phyloP scores from a whole-genome alignment of 768 basidiomycete genomes.

The Pleurotus giganteus region DNA sequence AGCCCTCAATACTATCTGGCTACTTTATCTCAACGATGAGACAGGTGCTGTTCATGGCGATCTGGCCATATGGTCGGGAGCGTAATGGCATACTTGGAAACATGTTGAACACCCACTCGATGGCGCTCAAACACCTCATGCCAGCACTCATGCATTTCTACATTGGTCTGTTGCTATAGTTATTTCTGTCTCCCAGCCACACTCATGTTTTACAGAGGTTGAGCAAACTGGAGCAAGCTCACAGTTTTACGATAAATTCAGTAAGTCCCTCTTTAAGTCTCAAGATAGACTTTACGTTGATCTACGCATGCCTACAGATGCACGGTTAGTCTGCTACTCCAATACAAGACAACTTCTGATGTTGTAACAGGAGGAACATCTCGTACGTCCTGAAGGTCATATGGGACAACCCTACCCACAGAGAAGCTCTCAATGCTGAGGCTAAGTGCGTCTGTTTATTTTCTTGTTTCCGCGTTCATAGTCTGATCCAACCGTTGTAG shows the following conservation, averaged over 20 bases:
- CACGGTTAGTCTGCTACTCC: slow-evolving; percentile 36
- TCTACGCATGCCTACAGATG: slow-evolving; percentile 35
- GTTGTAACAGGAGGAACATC: slow-evolving; percentile 69
- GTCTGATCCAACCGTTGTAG: slow-evolving; percentile 33
- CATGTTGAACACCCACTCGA: slow-evolving; percentile 77
- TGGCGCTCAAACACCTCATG: slow-evolving; percentile 88
- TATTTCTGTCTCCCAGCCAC: not conserved
- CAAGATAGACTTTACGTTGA: slow-evolving; percentile 8
- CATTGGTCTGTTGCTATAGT: slow-evolving; percentile 58
- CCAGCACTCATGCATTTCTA: slow-evolving; percentile 92
- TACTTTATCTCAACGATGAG: slow-evolving; percentile 3
- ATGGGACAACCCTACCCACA: slow-evolving; percentile 88
- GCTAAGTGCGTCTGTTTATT: slow-evolving; percentile 52
- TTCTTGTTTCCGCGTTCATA: not conserved
- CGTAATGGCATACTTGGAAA: slow-evolving; percentile 75
- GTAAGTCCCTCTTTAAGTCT: slow-evolving; percentile 43
- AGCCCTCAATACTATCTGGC: slow-evolving; percentile 14
- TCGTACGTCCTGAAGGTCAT: slow-evolving; percentile 84
- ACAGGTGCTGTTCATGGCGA: slow-evolving; percentile 74
- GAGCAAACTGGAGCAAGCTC: slow-evolving; percentile 97
- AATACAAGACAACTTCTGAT: slow-evolving; percentile 12
- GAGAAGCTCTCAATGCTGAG: slow-evolving; percentile 80
- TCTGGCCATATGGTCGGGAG: slow-evolving; percentile 65
- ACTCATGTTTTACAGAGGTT: slow-evolving; percentile 60
- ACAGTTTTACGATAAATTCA: slow-evolving; percentile 98